Percentiles rank a stretch among this genome's conserved stretches.
These are phyloP conservation scores for Fraxinus excelsior DNA, from an alignment of 257 asterid species.

Conservation along the genomic window DNA sequence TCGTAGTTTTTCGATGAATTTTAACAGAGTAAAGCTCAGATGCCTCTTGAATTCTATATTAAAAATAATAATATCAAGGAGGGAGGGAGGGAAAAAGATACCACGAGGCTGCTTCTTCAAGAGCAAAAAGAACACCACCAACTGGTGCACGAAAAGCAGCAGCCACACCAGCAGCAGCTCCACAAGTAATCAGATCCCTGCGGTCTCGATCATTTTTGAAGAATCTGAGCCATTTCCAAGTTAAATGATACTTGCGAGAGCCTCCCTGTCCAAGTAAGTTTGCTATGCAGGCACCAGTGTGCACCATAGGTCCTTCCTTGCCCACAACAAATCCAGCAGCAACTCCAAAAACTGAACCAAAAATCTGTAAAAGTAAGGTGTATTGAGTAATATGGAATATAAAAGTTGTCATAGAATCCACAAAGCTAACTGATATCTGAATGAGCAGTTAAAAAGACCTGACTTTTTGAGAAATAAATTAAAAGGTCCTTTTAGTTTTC, in stretches of 20 bases:
- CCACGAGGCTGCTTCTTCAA: slow-evolving; percentile 99
- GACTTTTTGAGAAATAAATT: background rate
- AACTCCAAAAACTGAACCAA: slow-evolving; percentile 94
- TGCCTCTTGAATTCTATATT: no score
- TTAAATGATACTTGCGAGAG: slow-evolving; percentile 89
- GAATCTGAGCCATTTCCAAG: slow-evolving; percentile 92
- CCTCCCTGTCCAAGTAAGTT: slow-evolving; percentile 98
- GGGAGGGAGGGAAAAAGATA: slow-evolving; percentile 24
- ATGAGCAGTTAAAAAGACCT: background rate
- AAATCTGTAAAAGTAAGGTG: slow-evolving; percentile 49
- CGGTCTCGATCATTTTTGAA: slow-evolving; percentile 95
- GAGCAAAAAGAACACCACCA: slow-evolving; percentile 99
- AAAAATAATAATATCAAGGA: background rate
- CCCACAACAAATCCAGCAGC: slow-evolving; percentile 99
- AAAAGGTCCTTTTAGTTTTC: background rate
- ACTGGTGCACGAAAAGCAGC: slow-evolving; percentile 99
- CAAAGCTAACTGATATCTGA: background rate
- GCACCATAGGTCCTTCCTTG: slow-evolving; percentile 99
- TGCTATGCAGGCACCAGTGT: slow-evolving; percentile 98
- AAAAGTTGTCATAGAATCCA: background rate
- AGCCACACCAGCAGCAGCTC: slow-evolving; percentile 99
- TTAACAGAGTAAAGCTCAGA: no score
- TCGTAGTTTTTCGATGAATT: no score
- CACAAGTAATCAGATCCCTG: slow-evolving; percentile 96
- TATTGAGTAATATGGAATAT: background rate